Evolutionary conservation across 768 basidiomycete genomes (phyloP).

Genomic region (Phaeotremella skinneri): DNA sequence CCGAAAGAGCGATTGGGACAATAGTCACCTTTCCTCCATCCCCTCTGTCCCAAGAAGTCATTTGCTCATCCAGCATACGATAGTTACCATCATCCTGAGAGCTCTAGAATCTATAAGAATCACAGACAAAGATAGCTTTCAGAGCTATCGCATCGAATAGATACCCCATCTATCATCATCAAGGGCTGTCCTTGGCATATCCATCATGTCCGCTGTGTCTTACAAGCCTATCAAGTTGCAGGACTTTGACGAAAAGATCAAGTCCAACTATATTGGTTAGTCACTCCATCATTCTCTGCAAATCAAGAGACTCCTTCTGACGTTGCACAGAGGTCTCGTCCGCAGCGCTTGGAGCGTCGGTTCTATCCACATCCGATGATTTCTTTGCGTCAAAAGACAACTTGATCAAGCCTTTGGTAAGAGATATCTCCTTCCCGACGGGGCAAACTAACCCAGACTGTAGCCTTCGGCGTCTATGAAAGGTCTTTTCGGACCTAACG

Average conservation of each 20-base stretch:
- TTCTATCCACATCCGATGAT: constrained; percentile 82
- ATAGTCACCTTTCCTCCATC: too few species aligned
- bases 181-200: neutral
- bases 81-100: too few species aligned
- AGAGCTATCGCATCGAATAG: too few species aligned
- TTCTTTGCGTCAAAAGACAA: constrained; percentile 89
- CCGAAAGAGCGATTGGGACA: too few species aligned
- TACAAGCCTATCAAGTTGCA: constrained; percentile 30
- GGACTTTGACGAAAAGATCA: constrained; percentile 33
- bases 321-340: constrained; percentile 76
- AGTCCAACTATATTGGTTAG: constrained; percentile 23
- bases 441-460: neutral
- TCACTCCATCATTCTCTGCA: neutral
- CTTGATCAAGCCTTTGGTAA: constrained; percentile 76
- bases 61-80: too few species aligned
- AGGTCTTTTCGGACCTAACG: constrained; percentile 96
- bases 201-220: neutral
- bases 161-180: too few species aligned
- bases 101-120: too few species aligned
- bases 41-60: too few species aligned
- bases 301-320: neutral
- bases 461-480: constrained; percentile 84
- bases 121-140: too few species aligned
- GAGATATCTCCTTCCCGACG: constrained; percentile 26
- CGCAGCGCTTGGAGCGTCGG: constrained; percentile 71